Percentiles rank a stretch among this genome's conserved stretches.
phyloP scores from a whole-genome alignment of 1,284 basidiomycete genomes.

The Phenoliferia sp. region DNA sequence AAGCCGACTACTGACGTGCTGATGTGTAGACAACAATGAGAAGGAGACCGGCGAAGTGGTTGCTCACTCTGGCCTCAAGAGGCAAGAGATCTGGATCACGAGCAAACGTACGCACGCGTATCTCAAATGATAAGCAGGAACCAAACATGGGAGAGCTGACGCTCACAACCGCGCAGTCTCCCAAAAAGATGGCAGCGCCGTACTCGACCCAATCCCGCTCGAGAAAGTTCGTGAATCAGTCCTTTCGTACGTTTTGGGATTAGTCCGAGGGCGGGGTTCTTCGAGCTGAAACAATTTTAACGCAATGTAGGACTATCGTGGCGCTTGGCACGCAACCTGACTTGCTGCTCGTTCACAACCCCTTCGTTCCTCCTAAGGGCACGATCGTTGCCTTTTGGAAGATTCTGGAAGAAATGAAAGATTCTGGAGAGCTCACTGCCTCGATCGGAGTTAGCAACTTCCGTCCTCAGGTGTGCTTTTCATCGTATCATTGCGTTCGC shows the following conservation, averaged over 20 bases:
- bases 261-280: neutral
- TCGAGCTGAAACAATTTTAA: neutral
- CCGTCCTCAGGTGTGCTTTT: slow-evolving; percentile 23
- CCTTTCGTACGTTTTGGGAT: neutral
- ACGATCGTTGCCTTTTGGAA: slow-evolving; percentile 33
- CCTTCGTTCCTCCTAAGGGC: slow-evolving; percentile 29
- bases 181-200: slow-evolving; percentile 6
- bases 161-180: neutral
- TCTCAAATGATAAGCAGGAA: neutral
- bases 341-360: slow-evolving; percentile 30
- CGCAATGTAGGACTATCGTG: neutral
- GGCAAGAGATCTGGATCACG: slow-evolving; percentile 24
- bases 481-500: too few relatives aligned
- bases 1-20: neutral
- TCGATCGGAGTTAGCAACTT: slow-evolving; percentile 36
- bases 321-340: slow-evolving; percentile 7
- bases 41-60: slow-evolving; percentile 26
- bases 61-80: slow-evolving; percentile 12
- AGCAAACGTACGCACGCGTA: slow-evolving; percentile 23
- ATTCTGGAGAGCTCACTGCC: slow-evolving; percentile 32
- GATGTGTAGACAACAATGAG: slow-evolving; percentile 31
- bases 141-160: neutral
- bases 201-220: slow-evolving; percentile 7
- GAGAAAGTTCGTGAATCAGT: neutral
- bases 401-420: slow-evolving; percentile 35